A percentile compares a stretch with the other conserved stretches of the same genome.
phyloP scores from a whole-genome alignment of 495 filamentous ascomycete species.

The Neurospora sp. region DNA sequence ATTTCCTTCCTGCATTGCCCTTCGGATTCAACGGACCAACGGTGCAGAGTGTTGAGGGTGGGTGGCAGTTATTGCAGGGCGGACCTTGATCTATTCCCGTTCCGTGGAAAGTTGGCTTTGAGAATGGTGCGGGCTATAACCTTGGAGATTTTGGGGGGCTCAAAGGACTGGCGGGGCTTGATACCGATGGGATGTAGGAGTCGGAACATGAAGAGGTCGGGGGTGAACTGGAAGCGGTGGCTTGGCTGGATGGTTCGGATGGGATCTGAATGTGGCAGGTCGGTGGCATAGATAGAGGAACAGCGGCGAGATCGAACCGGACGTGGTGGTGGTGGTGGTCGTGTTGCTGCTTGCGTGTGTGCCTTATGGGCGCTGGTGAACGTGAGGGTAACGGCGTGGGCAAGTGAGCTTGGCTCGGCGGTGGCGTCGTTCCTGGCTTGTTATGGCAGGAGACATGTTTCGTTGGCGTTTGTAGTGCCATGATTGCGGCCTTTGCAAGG shows the following conservation, averaged over 20 bases:
- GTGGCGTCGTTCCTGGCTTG: neutral
- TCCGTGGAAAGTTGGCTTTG: neutral
- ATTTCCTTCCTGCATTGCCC: neutral
- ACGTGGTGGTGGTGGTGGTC: neutral
- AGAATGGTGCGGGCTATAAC: neutral
- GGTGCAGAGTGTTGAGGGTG: neutral
- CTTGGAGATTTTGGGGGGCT: neutral
- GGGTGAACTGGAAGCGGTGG: neutral
- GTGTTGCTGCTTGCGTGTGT: neutral
- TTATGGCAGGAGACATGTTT: neutral
- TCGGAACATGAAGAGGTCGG: neutral
- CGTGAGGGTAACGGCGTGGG: neutral
- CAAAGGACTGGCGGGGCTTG: neutral
- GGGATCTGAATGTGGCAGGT: neutral
- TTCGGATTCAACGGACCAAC: neutral
- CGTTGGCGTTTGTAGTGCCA: neutral
- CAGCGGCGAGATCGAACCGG: neutral
- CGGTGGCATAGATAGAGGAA: too few species aligned
- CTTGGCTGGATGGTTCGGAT: neutral
- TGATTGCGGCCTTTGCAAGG: neutral
- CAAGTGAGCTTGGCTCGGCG: neutral
- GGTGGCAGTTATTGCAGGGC: neutral
- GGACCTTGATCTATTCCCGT: neutral
- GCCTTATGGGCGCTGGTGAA: neutral
- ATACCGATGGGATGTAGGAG: neutral